Evolutionary conservation across 768 basidiomycete species (phyloP), one percentile per base, ranked within the genome.

Genomic region (Leccinum aurantiacum): DNA sequence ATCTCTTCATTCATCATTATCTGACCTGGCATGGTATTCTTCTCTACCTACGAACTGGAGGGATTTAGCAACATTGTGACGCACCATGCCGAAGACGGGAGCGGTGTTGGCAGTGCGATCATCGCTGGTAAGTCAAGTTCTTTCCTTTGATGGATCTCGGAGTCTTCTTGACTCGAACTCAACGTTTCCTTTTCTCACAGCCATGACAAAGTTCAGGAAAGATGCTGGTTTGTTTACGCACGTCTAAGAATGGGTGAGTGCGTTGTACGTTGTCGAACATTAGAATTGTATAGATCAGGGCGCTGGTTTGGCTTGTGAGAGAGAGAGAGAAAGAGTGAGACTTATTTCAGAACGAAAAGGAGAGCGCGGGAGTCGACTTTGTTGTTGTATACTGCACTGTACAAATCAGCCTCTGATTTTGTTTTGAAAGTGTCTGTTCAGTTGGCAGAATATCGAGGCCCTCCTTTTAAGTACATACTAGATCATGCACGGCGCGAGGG

Each of bases 31-130:
- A 0, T 10, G 38, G 4, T 41, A 9, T n/a, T 35, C 6, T 63
- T 88, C 37, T 29, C 41, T 24, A 2, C 56, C 22, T 44, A 29
- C 93, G 92, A 73, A 93, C 93, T 71, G 17, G 48, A 57, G 24
- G 59, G 19, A 35, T 44, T 91, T 93, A 74, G 72, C 27, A 68
- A 67, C 61, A 71, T 70, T 41, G 59, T 65, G 41, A 72, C 78
- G 10, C 58, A 80, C 72, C 62, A 80, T 72, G 63, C 76, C 74
- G 64, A 77, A 79, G 62, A 86, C 73, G 61, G 84, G 53, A 93
- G 90, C 64, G 96, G 96, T 65, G 95, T 98, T 29, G 96, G 97
- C 14, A 93, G 91, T 65, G 94, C 95, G 7, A 97, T 98, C 72
- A 97, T 99, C 67, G 96, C 96, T 2, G 85, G 86, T 86, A 50